Percentiles rank a stretch among this genome's conserved stretches.
Conservation (phyloP, 225 moss, liverwort and hornwort genomes). For the Rhytidiadelphus loreus region DNA sequence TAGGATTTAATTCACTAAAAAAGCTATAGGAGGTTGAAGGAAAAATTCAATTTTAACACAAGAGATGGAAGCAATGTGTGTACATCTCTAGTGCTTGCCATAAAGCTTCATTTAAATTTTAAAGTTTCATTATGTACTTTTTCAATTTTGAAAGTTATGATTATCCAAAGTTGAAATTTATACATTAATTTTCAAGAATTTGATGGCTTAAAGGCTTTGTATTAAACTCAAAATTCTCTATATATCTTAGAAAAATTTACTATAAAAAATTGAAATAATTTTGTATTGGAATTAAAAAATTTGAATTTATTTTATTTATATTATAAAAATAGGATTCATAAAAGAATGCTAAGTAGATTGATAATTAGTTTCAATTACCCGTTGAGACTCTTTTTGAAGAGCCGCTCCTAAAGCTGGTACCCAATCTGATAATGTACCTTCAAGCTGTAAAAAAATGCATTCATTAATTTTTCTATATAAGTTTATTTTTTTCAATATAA, state of each 20-base stretch:
- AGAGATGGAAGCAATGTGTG: too few relatives aligned
- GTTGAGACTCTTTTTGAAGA: constrained; percentile 43
- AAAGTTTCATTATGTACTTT: background rate
- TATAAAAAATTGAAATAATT: background rate
- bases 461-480: background rate
- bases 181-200: background rate
- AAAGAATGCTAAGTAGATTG: rapidly evolving
- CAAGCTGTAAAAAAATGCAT: constrained; percentile 28
- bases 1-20: background rate
- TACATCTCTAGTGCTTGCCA: background rate
- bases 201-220: too few relatives aligned
- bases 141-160: background rate
- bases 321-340: background rate
- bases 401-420: constrained; percentile 38
- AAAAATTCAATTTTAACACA: background rate
- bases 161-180: background rate
- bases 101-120: background rate
- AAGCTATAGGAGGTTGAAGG: background rate
- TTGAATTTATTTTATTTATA: too few relatives aligned
- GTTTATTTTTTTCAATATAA: too few relatives aligned
- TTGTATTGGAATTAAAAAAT: background rate
- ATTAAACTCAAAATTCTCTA: too few relatives aligned
- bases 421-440: constrained; percentile 70
- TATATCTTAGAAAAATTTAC: background rate
- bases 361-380: constrained; percentile 3